Percentiles rank a stretch among this genome's conserved stretches.
These are phyloP conservation scores for Alternaria longipes DNA, from an alignment of 2,329 filamentous ascomycete genomes.

Conservation along the genomic window DNA sequence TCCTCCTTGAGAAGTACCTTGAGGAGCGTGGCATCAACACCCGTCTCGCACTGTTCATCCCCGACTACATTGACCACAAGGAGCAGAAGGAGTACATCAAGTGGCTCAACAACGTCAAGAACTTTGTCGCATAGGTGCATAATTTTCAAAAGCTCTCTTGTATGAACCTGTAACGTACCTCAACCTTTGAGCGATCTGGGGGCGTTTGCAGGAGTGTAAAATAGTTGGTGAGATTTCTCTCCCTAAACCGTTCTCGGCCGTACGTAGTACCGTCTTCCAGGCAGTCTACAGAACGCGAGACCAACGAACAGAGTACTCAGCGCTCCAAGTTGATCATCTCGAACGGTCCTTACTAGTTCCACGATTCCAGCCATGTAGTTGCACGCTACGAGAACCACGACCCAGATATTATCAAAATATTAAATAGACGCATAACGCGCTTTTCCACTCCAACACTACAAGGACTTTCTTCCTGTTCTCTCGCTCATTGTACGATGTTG, in stretches of 20 bases:
- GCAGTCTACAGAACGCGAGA: background rate
- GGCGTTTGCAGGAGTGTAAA: slow-evolving; percentile 39
- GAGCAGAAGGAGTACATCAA: slow-evolving; percentile 96
- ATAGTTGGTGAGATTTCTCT: slow-evolving; percentile 24
- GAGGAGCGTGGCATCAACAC: slow-evolving; percentile 93
- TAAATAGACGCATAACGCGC: slow-evolving; percentile 25
- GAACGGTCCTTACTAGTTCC: background rate
- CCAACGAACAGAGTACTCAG: background rate
- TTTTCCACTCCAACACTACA: slow-evolving; percentile 32
- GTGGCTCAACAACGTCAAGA: slow-evolving; percentile 89
- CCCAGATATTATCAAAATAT: slow-evolving; percentile 18
- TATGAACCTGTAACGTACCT: slow-evolving; percentile 30
- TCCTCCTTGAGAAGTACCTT: slow-evolving; percentile 89
- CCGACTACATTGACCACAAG: slow-evolving; percentile 97
- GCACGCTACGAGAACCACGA: slow-evolving; percentile 14
- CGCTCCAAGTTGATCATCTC: background rate
- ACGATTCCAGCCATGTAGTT: background rate
- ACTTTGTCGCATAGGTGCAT: slow-evolving; percentile 72
- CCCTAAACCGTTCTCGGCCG: background rate
- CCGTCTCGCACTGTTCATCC: slow-evolving; percentile 86
- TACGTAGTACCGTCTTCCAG: slow-evolving; percentile 3
- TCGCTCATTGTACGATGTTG: background rate
- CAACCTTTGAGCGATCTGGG: slow-evolving; percentile 18
- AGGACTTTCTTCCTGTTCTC: background rate
- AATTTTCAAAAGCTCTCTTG: slow-evolving; percentile 13